Percentiles rank a stretch among this genome's conserved stretches.
Evolutionary conservation across 176 grass and related monocot species (phyloP).

Genomic region (Ampelocalamus luodianensis): DNA sequence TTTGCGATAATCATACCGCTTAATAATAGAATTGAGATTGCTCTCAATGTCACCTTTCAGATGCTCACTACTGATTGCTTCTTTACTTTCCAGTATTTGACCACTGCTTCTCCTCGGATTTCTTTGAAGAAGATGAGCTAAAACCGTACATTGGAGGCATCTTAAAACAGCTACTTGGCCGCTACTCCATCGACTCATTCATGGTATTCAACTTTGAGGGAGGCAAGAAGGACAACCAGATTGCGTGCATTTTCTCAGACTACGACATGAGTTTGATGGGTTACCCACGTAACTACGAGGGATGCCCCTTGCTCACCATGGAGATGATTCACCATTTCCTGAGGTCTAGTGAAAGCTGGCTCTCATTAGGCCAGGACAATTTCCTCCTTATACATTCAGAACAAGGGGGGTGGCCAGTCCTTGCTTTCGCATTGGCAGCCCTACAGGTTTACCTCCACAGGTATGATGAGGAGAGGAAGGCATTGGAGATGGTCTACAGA

Average conservation of each 20-base stretch:
- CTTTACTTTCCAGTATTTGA: conserved; percentile 73
- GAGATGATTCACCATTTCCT: conserved; percentile 96
- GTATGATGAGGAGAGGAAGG: conserved; percentile 68
- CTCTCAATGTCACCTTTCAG: conserved; percentile 5
- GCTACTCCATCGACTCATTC: conserved; percentile 77
- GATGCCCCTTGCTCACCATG: conserved; percentile 85
- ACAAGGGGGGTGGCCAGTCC: conserved; percentile 80
- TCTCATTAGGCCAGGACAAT: conserved; percentile 79
- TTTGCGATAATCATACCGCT: neutral
- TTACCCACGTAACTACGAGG: conserved; percentile 85
- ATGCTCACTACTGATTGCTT: conserved; percentile 28
- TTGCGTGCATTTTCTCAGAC: conserved; percentile 78
- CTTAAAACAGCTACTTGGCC: conserved; percentile 68
- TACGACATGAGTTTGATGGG: conserved; percentile 80
- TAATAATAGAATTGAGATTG: neutral
- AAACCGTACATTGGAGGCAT: conserved; percentile 69
- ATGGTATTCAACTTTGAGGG: conserved; percentile 91
- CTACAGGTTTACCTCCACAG: conserved; percentile 75
- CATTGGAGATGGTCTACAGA: conserved; percentile 72
- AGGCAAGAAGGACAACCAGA: conserved; percentile 63
- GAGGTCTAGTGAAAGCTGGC: conserved; percentile 93
- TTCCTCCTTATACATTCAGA: conserved; percentile 82
- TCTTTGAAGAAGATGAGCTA: conserved; percentile 70
- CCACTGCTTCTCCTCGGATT: conserved; percentile 77
- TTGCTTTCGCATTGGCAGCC: conserved; percentile 82